Percentiles rank a stretch among this genome's conserved stretches.
Conservation (phyloP, 1,284 basidiomycete species). For the Trametes polyzona region DNA sequence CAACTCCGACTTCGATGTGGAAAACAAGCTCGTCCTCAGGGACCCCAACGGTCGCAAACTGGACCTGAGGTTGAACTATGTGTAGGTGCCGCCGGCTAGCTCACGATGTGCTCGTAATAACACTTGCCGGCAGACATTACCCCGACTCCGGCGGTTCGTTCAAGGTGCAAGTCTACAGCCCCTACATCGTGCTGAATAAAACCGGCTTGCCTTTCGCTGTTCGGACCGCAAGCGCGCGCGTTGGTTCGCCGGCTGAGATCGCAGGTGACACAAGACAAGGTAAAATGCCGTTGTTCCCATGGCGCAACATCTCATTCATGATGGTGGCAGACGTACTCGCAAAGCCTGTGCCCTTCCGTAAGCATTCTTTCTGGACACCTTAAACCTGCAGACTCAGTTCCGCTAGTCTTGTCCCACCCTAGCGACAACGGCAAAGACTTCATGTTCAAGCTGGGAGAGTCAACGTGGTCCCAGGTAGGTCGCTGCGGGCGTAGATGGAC, state of each 20-base stretch:
- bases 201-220: slow-evolving; percentile 86
- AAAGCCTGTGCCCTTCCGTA: slow-evolving; percentile 76
- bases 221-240: slow-evolving; percentile 69
- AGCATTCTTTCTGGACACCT: slow-evolving; percentile 38
- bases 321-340: slow-evolving; percentile 54
- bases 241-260: slow-evolving; percentile 78
- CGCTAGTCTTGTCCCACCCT: slow-evolving; percentile 86
- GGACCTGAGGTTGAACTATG: slow-evolving; percentile 85
- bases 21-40: slow-evolving; percentile 72
- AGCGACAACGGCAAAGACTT: slow-evolving; percentile 86
- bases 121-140: slow-evolving; percentile 59
- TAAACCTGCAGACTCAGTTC: no score
- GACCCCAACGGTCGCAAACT: slow-evolving; percentile 84
- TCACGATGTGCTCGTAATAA: neutral
- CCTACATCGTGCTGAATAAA: slow-evolving; percentile 95
- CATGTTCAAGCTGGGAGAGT: slow-evolving; percentile 84
- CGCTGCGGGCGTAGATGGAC: slow-evolving; percentile 2
- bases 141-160: slow-evolving; percentile 97
- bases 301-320: neutral
- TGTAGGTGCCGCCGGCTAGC: slow-evolving; percentile 52
- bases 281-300: slow-evolving; percentile 29
- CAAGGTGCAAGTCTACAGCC: slow-evolving; percentile 95
- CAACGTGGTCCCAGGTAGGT: slow-evolving; percentile 87
- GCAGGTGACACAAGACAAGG: slow-evolving; percentile 77
- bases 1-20: slow-evolving; percentile 88